Percentiles rank a stretch among this genome's conserved stretches.
These are phyloP conservation scores for Anthracocystis setariae DNA, from an alignment of 1,284 basidiomycete genomes.

Conservation along the genomic window DNA sequence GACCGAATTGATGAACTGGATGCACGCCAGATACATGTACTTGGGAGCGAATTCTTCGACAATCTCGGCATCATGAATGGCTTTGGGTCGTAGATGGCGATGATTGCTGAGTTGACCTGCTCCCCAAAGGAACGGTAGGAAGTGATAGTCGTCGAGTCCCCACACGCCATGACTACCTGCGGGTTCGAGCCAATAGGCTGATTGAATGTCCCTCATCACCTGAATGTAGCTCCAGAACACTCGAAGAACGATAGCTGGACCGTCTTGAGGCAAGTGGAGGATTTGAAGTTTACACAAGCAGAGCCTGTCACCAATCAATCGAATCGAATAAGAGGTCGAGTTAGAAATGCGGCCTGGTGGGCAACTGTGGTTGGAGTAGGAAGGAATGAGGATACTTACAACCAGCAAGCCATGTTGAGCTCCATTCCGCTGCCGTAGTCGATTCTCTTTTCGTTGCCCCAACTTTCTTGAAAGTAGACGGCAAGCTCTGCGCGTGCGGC, in stretches of 20 bases:
- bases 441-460: constrained; percentile 90
- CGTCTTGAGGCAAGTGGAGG: constrained; percentile 74
- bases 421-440: constrained; percentile 99
- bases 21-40: constrained; percentile 98
- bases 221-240: constrained; percentile 80
- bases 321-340: not conserved
- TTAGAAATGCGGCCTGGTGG: too few species aligned
- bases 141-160: constrained; percentile 98
- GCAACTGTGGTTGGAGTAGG: too few species aligned
- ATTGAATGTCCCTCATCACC: constrained; percentile 88
- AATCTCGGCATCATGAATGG: constrained; percentile 89
- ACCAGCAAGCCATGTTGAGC: constrained; percentile 94
- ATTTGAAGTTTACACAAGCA: constrained; percentile 78
- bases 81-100: constrained; percentile 87
- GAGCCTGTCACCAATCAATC: constrained; percentile 1
- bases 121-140: constrained; percentile 92
- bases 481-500: constrained; percentile 68
- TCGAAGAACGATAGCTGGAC: constrained; percentile 79
- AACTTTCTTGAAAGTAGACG: constrained; percentile 84
- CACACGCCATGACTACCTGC: constrained; percentile 98
- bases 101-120: constrained; percentile 85
- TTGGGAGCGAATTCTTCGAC: constrained; percentile 90
- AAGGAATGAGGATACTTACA: constrained; percentile 73
- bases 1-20: constrained; percentile 92
- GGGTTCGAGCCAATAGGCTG: constrained; percentile 96